Evolutionary conservation across 768 basidiomycete genomes (phyloP).

Genomic region (Pleurotus cornucopiae): DNA sequence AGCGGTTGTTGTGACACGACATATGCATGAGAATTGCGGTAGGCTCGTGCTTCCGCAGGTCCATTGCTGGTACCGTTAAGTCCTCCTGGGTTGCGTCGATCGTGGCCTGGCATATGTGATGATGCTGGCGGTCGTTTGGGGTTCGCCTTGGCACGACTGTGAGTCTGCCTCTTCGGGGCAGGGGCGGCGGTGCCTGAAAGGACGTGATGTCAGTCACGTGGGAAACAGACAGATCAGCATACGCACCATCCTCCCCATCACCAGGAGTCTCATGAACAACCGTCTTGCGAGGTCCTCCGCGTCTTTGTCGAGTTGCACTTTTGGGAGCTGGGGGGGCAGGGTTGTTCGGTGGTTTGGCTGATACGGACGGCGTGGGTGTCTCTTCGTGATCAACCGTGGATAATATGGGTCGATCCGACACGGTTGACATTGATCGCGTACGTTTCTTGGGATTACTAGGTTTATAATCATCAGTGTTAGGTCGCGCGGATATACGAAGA

Average conservation of each 20-base stretch:
- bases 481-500: not conserved
- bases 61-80: slow-evolving; percentile 27
- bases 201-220: slow-evolving; percentile 5
- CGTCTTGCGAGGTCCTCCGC: slow-evolving; percentile 37
- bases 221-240: slow-evolving; percentile 12
- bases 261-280: slow-evolving; percentile 29
- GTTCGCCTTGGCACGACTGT: slow-evolving; percentile 34
- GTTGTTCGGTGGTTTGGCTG: slow-evolving; percentile 22
- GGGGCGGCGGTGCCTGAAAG: slow-evolving; percentile 13
- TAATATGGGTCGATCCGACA: slow-evolving; percentile 52
- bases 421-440: slow-evolving; percentile 69
- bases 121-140: slow-evolving; percentile 35
- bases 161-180: slow-evolving; percentile 31
- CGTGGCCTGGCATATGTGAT: slow-evolving; percentile 30
- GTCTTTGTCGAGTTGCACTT: slow-evolving; percentile 32
- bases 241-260: slow-evolving; percentile 64
- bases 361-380: slow-evolving; percentile 26
- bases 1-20: slow-evolving; percentile 75
- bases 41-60: slow-evolving; percentile 56
- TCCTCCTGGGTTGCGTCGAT: slow-evolving; percentile 40
- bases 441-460: slow-evolving; percentile 50
- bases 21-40: slow-evolving; percentile 77
- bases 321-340: slow-evolving; percentile 23
- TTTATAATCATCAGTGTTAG: not conserved
- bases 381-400: slow-evolving; percentile 38